Percentiles rank a stretch among this genome's conserved stretches.
These are phyloP conservation scores for Dioscorea cayenensis DNA, from an alignment of 116 monocot genomes.

Conservation along the genomic window DNA sequence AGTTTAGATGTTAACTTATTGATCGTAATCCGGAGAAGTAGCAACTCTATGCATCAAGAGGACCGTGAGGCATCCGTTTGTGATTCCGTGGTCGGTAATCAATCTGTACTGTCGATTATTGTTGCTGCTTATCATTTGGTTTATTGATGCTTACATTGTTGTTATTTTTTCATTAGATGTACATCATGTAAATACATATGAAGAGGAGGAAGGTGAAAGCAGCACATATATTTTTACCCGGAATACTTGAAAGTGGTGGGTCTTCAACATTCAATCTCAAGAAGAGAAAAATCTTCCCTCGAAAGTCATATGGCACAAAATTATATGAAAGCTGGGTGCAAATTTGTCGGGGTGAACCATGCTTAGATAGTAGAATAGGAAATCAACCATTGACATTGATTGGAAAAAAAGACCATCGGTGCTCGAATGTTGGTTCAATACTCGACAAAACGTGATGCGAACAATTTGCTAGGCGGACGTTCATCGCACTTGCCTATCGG, in stretches of 20 bases:
- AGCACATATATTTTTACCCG: conserved; percentile 36
- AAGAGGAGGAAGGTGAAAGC: conserved; percentile 89
- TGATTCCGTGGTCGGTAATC: conserved; percentile 66
- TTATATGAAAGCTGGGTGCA: conserved; percentile 31
- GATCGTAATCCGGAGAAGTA: conserved; percentile 37
- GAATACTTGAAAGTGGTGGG: conserved; percentile 47
- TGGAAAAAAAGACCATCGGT: conserved; percentile 58
- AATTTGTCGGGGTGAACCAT: conserved; percentile 45
- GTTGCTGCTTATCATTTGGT: not conserved
- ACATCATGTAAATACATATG: conserved; percentile 40
- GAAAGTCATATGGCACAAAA: conserved; percentile 36
- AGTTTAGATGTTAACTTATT: no score
- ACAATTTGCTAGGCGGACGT: conserved; percentile 71
- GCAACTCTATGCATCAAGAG: conserved; percentile 38
- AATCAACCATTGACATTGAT: conserved; percentile 22
- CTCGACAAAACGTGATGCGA: conserved; percentile 80
- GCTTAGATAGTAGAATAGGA: conserved; percentile 40
- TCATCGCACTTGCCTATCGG: conserved; percentile 39
- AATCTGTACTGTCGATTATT: not conserved
- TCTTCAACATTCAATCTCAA: conserved; percentile 45
- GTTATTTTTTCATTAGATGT: conserved; percentile 31
- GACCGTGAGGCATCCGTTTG: conserved; percentile 55
- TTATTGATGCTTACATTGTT: not conserved
- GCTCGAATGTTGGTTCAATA: conserved; percentile 43
- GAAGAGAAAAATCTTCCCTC: conserved; percentile 54